These are phyloP conservation scores for Geoglossum glabrum DNA, from an alignment of 495 filamentous ascomycete species.

Conservation along the genomic window DNA sequence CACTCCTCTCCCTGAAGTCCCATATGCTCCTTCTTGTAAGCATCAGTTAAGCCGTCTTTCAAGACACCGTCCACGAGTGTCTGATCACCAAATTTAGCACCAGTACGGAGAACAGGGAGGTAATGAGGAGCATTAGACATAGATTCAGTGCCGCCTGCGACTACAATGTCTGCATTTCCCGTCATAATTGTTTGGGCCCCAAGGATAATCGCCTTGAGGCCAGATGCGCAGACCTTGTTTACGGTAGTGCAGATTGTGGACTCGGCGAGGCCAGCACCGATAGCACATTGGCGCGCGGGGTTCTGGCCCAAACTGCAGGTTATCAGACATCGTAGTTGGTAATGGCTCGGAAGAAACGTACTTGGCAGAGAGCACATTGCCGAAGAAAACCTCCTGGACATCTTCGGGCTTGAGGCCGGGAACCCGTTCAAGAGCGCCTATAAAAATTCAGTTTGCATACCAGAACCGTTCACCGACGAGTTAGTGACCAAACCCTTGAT, in stretches of 20 bases:
- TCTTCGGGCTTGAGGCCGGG: slow-evolving; percentile 66
- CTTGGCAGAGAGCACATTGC: slow-evolving; percentile 94
- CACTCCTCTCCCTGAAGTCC: slow-evolving; percentile 84
- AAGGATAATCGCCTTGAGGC: slow-evolving; percentile 82
- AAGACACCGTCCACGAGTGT: slow-evolving; percentile 73
- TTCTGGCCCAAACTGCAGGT: slow-evolving; percentile 72
- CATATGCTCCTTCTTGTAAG: slow-evolving; percentile 87
- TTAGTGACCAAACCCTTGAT: slow-evolving; percentile 51
- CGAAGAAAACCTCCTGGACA: slow-evolving; percentile 92
- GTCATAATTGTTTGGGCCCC: slow-evolving; percentile 93
- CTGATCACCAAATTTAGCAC: slow-evolving; percentile 79
- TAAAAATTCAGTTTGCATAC: neutral
- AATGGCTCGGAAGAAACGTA: slow-evolving; percentile 22
- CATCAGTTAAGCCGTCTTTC: slow-evolving; percentile 81
- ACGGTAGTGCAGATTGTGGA: slow-evolving; percentile 73
- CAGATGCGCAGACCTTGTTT: slow-evolving; percentile 97
- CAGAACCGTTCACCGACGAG: neutral
- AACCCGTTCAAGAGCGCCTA: slow-evolving; percentile 69
- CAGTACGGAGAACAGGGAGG: slow-evolving; percentile 59
- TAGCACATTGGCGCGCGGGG: slow-evolving; percentile 81
- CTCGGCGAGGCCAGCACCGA: slow-evolving; percentile 64
- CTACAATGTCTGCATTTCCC: slow-evolving; percentile 71
- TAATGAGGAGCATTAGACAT: slow-evolving; percentile 99
- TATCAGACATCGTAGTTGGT: neutral
- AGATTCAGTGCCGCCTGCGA: slow-evolving; percentile 86